Percentiles rank a stretch among this genome's conserved stretches.
phyloP scores from a whole-genome alignment of 1,139 yeast genomes.

The Lodderomyces oxycetoniae region DNA sequence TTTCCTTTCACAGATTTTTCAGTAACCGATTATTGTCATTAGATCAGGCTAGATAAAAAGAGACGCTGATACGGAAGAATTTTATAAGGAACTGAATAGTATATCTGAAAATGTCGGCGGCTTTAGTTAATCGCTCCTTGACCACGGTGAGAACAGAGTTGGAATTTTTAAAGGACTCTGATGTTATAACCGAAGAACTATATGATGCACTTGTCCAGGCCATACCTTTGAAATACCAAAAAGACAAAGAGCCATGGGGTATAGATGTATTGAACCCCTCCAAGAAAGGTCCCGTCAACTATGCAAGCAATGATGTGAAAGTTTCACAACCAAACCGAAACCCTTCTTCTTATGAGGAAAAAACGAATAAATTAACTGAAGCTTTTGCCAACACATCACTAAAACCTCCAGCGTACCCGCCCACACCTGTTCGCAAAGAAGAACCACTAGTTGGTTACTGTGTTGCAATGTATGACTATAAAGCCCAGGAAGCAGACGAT shows the following conservation, averaged over 20 bases:
- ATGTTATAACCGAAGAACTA: conserved; percentile 61
- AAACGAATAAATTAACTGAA: conserved; percentile 17
- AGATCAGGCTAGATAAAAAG: no score
- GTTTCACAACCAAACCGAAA: neutral
- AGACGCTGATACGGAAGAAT: no score
- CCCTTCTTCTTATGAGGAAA: conserved; percentile 4
- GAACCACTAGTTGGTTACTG: conserved; percentile 35
- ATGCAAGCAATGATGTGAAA: neutral
- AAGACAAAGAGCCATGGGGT: conserved; percentile 52
- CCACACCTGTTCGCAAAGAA: conserved; percentile 20
- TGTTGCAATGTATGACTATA: conserved; percentile 70
- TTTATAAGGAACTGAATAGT: no score
- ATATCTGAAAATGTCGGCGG: conserved; percentile 39
- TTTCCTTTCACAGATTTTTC: no score
- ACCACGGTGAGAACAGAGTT: conserved; percentile 73
- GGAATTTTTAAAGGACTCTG: conserved; percentile 74
- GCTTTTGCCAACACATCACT: conserved; percentile 21
- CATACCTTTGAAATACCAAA: conserved; percentile 57
- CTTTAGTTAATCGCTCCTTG: conserved; percentile 72
- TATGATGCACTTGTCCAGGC: conserved; percentile 47
- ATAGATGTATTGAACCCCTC: conserved; percentile 31
- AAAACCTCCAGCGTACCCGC: conserved; percentile 14
- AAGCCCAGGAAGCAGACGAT: conserved; percentile 66
- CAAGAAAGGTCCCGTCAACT: neutral
- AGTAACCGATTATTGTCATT: no score